Conservation (phyloP, 208 protist genomes). For the Acanthamoeba healyi region DNA sequence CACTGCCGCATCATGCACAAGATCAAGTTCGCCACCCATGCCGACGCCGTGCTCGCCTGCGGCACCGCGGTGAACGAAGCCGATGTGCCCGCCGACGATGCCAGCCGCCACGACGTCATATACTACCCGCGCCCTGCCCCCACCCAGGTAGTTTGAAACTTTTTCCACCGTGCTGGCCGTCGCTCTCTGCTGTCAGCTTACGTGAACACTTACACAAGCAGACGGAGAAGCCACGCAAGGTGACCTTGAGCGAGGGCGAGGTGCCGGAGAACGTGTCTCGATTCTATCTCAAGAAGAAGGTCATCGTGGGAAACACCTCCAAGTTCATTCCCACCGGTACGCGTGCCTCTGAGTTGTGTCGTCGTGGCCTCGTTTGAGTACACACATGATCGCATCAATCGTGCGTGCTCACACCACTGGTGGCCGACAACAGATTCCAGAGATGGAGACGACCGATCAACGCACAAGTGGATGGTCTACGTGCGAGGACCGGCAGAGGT, state of each 20-base stretch:
- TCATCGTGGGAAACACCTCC: conserved; percentile 73
- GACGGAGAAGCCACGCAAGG: not conserved
- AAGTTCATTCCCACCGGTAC: conserved; percentile 57
- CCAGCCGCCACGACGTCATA: not conserved
- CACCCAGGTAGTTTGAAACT: not conserved
- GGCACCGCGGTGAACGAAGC: conserved; percentile 9
- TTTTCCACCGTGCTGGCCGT: not conserved
- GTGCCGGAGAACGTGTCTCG: conserved; percentile 51
- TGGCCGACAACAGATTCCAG: not conserved
- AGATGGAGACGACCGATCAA: conserved; percentile 40
- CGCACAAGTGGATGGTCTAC: conserved; percentile 76
- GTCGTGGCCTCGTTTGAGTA: not conserved
- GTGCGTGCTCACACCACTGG: too few species aligned
- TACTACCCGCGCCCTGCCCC: not conserved
- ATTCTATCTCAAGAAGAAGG: conserved; percentile 70
- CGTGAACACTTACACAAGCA: not conserved
- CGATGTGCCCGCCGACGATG: conserved; percentile 37
- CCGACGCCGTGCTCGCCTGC: conserved; percentile 41
- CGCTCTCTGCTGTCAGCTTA: not conserved
- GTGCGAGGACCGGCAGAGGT: conserved; percentile 59
- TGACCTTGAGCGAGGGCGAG: not conserved
- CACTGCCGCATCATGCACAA: conserved; percentile 73
- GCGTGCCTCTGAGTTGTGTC: not conserved
- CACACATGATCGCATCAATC: not conserved
- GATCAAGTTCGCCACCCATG: conserved; percentile 68